Percentiles rank a stretch among this genome's conserved stretches.
These are phyloP conservation scores for Cenococcum geophilum DNA, from an alignment of 495 filamentous ascomycete genomes.

Conservation along the genomic window DNA sequence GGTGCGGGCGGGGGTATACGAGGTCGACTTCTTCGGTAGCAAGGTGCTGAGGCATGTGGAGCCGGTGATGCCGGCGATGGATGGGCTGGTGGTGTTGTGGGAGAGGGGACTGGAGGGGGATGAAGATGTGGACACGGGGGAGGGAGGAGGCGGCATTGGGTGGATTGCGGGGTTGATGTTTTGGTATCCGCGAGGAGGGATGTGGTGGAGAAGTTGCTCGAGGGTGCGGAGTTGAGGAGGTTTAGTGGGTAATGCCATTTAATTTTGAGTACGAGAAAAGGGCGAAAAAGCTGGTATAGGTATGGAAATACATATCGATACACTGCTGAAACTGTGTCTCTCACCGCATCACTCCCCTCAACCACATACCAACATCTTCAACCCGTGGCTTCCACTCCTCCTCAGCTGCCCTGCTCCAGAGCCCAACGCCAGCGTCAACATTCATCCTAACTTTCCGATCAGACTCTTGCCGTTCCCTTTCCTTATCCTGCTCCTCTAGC, in stretches of 20 bases:
- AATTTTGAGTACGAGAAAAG: not conserved
- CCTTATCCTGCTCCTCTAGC: slow-evolving; percentile 17
- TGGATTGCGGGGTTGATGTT: not conserved
- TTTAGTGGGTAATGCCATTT: not conserved
- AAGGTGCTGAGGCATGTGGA: not conserved
- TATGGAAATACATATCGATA: not conserved
- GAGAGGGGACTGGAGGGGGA: not conserved
- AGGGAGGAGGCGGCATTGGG: not conserved
- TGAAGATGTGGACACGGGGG: not conserved
- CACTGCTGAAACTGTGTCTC: not conserved
- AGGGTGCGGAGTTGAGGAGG: not conserved
- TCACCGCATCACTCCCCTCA: slow-evolving; percentile 3
- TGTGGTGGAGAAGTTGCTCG: not conserved
- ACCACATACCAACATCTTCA: slow-evolving; percentile 18
- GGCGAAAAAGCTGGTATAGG: not conserved
- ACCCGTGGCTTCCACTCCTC: slow-evolving; percentile 8
- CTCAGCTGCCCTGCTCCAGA: slow-evolving; percentile 16
- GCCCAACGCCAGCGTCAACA: slow-evolving; percentile 7
- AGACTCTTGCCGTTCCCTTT: slow-evolving; percentile 12
- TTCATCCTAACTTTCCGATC: slow-evolving; percentile 12
- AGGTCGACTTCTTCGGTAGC: not conserved
- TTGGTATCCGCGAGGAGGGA: not conserved
- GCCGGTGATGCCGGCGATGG: not conserved
- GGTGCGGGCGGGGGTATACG: not conserved
- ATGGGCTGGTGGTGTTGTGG: not conserved